Percentiles rank a stretch among this genome's conserved stretches.
These are phyloP conservation scores for Alternaria angustiovoidea DNA, from an alignment of 2,329 filamentous ascomycete species.

Conservation along the genomic window DNA sequence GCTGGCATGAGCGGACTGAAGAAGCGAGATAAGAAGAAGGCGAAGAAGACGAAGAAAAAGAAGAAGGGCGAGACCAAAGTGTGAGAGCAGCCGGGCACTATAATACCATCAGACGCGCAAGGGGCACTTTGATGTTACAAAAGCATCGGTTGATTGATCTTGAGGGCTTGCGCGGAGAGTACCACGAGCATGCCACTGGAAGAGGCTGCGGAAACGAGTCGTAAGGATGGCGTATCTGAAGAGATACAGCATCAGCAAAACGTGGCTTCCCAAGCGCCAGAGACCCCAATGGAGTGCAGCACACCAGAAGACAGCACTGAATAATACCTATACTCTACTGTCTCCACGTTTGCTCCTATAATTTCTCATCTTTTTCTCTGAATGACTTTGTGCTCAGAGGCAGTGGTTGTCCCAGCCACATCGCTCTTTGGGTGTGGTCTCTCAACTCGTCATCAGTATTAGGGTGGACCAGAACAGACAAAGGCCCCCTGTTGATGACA, in stretches of 20 bases:
- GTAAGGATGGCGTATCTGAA: not conserved
- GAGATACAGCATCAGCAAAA: not conserved
- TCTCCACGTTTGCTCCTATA: not conserved
- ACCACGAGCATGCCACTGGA: not conserved
- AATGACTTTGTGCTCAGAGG: constrained; percentile 67
- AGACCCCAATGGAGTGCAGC: not conserved
- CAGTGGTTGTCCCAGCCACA: constrained; percentile 75
- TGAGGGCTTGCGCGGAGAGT: not conserved
- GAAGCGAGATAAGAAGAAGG: constrained; percentile 90
- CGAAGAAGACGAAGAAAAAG: constrained; percentile 76
- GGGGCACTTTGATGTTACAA: not conserved
- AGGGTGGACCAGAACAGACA: constrained; percentile 82
- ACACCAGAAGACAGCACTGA: not conserved
- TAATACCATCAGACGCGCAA: not conserved
- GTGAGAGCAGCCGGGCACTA: constrained; percentile 8
- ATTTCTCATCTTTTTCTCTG: constrained; percentile 35
- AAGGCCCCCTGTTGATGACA: constrained; percentile 78
- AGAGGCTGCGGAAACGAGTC: not conserved
- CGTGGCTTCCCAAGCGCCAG: not conserved
- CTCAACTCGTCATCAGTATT: constrained; percentile 73
- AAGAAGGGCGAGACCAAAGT: constrained; percentile 60
- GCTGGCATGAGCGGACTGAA: constrained; percentile 86
- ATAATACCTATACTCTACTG: not conserved
- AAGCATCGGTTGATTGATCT: not conserved
- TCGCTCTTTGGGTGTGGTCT: constrained; percentile 73